Base-by-base conservation (phyloP, 2,329 filamentous ascomycete genomes). In the Hymenoscyphus salicellus region DNA sequence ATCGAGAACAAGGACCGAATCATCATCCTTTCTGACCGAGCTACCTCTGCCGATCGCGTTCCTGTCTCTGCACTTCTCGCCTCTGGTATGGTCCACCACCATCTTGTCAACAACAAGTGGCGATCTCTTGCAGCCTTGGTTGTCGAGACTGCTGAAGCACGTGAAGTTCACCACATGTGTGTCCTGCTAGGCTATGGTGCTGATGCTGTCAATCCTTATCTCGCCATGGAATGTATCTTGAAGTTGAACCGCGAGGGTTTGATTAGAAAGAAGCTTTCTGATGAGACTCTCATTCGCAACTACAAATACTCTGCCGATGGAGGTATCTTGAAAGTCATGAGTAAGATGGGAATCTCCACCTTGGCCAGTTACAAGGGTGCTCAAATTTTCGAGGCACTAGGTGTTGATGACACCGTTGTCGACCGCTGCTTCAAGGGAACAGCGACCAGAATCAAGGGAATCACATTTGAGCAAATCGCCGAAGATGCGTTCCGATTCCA, bases 341-440 rank as follows among this genome's bases (percentile, higher is more conserved):
- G 90, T 78, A 98, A 98, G 84, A 98, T 98, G 94, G 94, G 94
- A 81, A 98, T 98, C 69, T 97, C 94, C 6, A 98, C 94, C 36
- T 83, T 98, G 56, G 92, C 94, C 75, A 94, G 90, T 71, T 98
- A 98, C 83, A 98, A 98, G 83, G 94, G 94, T 75, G 94, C 94
- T 63, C 94, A 98, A 81, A 98, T 98, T 69, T 98, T 97, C 72
- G 94, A 98, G 77, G 93, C 93, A 58, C 89, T 98, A 55, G 94
- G 94, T 79, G 88, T 97, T 38, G 93, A 97, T 74, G 93, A 97
- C 77, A 84, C 85, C 23, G 93, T 98, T 57, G 91, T 98, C 61
- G 93, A 98, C 76, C 89, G 92, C 71, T 97, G 93, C 83, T 98
- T 98, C 81, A 89, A 89, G 74, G 94, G 94, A 68, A 98, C 94